Conservation (phyloP, 441 rosid species). For the Aleurites moluccanus region DNA sequence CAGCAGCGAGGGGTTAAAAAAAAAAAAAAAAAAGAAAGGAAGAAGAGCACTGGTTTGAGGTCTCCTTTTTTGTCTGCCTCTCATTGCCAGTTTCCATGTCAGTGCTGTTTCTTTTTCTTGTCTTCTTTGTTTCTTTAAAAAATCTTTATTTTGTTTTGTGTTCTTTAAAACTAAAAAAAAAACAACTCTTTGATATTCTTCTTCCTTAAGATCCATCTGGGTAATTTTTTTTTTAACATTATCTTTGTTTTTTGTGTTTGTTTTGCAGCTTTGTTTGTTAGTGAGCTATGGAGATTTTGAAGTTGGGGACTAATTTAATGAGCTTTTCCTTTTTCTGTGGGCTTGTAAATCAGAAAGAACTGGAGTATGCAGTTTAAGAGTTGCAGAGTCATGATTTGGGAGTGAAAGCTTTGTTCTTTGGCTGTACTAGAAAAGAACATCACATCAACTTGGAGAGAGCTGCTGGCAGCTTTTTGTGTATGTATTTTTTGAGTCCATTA, state of each 20-base stretch:
- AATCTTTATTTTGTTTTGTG: background rate
- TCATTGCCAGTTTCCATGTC: conserved; percentile 34
- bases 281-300: conserved; percentile 19
- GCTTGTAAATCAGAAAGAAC: conserved; percentile 16
- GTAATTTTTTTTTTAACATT: background rate
- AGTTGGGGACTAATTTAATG: conserved; percentile 8
- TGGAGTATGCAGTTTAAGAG: conserved; percentile 15
- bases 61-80: conserved; percentile 15
- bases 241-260: conserved; percentile 2
- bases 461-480: conserved; percentile 14
- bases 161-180: background rate
- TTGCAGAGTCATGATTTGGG: conserved; percentile 7
- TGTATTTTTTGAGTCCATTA: background rate
- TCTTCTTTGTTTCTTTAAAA: background rate
- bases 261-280: conserved; percentile 13
- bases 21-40: background rate
- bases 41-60: background rate
- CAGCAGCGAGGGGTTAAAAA: background rate
- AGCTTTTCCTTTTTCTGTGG: conserved; percentile 17
- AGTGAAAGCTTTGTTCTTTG: conserved; percentile 20
- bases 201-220: background rate
- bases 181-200: background rate
- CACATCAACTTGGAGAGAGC: conserved; percentile 5
- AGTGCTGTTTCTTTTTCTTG: conserved; percentile 18
- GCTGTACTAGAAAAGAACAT: background rate